Evolutionary conservation across 768 basidiomycete genomes (phyloP).

Genomic region (Lactifluus volemus): DNA sequence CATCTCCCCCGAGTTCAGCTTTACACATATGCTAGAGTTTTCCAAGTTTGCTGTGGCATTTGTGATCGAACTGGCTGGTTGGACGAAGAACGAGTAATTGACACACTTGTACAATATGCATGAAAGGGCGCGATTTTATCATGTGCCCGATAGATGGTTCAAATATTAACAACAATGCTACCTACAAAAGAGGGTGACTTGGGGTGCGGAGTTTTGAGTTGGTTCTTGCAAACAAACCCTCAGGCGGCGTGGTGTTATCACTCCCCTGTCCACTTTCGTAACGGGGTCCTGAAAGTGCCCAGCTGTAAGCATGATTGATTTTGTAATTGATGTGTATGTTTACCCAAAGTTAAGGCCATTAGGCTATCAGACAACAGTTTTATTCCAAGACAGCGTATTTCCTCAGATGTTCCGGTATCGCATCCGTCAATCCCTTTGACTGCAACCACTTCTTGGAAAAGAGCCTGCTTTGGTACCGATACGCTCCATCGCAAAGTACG

Average conservation of each 20-base stretch:
- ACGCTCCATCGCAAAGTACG: constrained; percentile 90
- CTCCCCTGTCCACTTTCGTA: too few relatives aligned
- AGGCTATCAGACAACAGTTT: not conserved
- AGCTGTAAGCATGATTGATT: not conserved
- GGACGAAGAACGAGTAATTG: constrained; percentile 26
- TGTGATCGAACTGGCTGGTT: constrained; percentile 43
- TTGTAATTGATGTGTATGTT: not conserved
- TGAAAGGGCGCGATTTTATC: not conserved
- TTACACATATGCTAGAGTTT: constrained; percentile 74
- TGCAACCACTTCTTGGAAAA: constrained; percentile 92
- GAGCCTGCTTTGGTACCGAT: constrained; percentile 91
- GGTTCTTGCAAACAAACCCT: too few relatives aligned
- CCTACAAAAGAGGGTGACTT: too few relatives aligned
- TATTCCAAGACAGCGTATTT: constrained; percentile 86
- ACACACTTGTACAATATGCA: not conserved
- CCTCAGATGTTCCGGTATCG: constrained; percentile 75
- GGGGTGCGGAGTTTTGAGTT: too few relatives aligned
- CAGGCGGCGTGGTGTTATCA: too few relatives aligned
- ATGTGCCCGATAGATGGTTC: too few relatives aligned
- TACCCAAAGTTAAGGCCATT: not conserved
- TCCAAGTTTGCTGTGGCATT: constrained; percentile 47
- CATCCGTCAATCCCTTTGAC: constrained; percentile 63
- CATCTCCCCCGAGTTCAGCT: constrained; percentile 82
- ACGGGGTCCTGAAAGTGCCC: not conserved
- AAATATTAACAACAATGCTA: too few relatives aligned